Conservation (phyloP, 371 early-diverging fungal genomes). For the Rozella allomycis region DNA sequence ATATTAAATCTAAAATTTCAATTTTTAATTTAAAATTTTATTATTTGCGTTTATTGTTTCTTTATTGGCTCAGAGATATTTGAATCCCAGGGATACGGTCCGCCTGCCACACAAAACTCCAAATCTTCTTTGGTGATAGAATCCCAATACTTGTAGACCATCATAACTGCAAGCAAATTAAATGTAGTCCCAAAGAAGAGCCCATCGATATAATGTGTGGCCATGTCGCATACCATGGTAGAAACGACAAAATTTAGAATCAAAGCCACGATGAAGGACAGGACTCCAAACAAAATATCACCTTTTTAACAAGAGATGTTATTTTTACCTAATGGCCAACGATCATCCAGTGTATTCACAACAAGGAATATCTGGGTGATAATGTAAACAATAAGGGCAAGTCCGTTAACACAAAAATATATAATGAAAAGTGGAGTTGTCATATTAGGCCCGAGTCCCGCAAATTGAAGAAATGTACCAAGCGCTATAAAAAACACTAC, state of each 20-base stretch:
- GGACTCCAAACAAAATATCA: conserved; percentile 65
- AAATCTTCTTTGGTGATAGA: conserved; percentile 92
- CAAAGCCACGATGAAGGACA: conserved; percentile 66
- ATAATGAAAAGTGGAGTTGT: conserved; percentile 67
- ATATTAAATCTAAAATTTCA: too few species aligned
- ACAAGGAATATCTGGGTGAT: conserved; percentile 78
- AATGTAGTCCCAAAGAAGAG: conserved; percentile 80
- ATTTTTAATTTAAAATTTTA: too few species aligned
- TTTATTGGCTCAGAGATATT: too few species aligned
- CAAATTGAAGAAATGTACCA: conserved; percentile 47
- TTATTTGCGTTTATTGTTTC: too few species aligned
- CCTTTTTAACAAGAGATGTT: too few species aligned
- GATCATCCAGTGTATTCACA: conserved; percentile 74
- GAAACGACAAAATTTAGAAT: conserved; percentile 56
- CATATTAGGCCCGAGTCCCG: conserved; percentile 30
- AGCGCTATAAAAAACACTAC: conserved; percentile 53
- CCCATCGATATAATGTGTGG: conserved; percentile 88
- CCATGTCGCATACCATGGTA: conserved; percentile 48
- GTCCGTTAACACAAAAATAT: conserved; percentile 63
- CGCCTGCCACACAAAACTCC: conserved; percentile 80
- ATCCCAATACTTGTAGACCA: conserved; percentile 98
- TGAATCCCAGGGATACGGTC: conserved; percentile 79
- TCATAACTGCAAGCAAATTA: conserved; percentile 85
- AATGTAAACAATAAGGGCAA: conserved; percentile 58
- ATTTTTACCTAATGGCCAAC: conserved; percentile 70